Conservation (phyloP, 345 rosid species). For the Acer campestre region DNA sequence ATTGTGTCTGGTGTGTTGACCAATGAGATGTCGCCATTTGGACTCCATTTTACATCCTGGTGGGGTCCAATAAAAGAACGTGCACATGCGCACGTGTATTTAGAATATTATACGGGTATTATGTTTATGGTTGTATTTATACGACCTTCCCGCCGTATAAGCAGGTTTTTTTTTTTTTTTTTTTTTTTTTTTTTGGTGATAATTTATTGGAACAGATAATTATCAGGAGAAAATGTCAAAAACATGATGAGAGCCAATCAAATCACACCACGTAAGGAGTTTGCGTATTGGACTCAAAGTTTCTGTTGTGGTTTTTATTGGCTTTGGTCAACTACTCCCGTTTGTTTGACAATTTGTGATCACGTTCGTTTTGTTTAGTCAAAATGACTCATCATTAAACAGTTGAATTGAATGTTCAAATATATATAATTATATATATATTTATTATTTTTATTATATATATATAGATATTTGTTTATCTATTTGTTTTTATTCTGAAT, state of each 20-base stretch:
- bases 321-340: slow-evolving; percentile 7
- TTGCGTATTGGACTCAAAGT: not conserved
- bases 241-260: not conserved
- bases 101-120: not conserved
- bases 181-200: not conserved
- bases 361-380: not conserved
- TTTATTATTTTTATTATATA: too few relatives aligned
- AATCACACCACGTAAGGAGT: not conserved
- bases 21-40: not conserved
- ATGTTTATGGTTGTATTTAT: not conserved
- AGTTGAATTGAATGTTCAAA: not conserved
- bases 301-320: not conserved
- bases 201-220: not conserved
- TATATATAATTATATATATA: too few relatives aligned
- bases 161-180: not conserved
- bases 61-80: not conserved
- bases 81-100: slow-evolving; percentile 8
- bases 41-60: not conserved
- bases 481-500: too few relatives aligned
- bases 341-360: not conserved
- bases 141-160: not conserved
- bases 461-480: too few relatives aligned
- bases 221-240: not conserved
- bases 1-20: not conserved
- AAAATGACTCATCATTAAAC: not conserved